A percentile compares a stretch with the other conserved stretches of the same genome.
These are phyloP conservation scores for Gynostemma pentaphyllum DNA, from an alignment of 306 rosid species.

Conservation along the genomic window DNA sequence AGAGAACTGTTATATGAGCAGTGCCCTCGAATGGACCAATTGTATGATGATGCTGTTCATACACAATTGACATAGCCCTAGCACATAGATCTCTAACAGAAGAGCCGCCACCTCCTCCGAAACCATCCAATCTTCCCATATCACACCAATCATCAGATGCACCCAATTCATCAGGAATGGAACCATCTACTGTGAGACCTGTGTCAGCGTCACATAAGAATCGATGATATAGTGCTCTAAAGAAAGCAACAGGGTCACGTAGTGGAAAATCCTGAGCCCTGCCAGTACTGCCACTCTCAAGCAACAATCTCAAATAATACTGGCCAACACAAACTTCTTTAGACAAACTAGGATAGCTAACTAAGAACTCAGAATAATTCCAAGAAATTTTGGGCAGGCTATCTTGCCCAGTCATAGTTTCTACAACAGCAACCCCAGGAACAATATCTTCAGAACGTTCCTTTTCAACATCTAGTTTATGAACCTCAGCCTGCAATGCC, in stretches of 20 bases:
- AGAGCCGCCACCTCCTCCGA: slow-evolving; percentile 97
- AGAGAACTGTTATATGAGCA: slow-evolving; percentile 86
- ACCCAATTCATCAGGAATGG: slow-evolving; percentile 97
- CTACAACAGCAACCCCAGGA: slow-evolving; percentile 55
- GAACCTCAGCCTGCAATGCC: slow-evolving; percentile 92
- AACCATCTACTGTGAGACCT: slow-evolving; percentile 93
- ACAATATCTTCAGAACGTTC: slow-evolving; percentile 98
- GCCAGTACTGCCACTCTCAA: slow-evolving; percentile 89
- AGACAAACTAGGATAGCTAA: slow-evolving; percentile 87
- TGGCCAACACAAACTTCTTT: slow-evolving; percentile 99
- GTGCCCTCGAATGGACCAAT: slow-evolving; percentile 93
- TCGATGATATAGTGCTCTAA: slow-evolving; percentile 87
- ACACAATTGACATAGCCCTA: slow-evolving; percentile 96
- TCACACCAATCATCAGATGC: slow-evolving; percentile 99
- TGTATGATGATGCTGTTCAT: slow-evolving; percentile 79
- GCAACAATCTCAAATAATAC: slow-evolving; percentile 87
- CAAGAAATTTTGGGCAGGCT: slow-evolving; percentile 81
- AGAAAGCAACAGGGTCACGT: slow-evolving; percentile 95
- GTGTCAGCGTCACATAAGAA: slow-evolving; percentile 96
- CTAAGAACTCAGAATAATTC: slow-evolving; percentile 90
- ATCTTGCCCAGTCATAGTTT: slow-evolving; percentile 50
- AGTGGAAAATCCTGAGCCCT: slow-evolving; percentile 94
- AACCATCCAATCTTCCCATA: slow-evolving; percentile 97
- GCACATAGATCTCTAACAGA: slow-evolving; percentile 99
- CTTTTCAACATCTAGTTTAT: slow-evolving; percentile 92